Base-by-base conservation (phyloP, 805 yeast genomes). In the Pichia scutulata region DNA sequence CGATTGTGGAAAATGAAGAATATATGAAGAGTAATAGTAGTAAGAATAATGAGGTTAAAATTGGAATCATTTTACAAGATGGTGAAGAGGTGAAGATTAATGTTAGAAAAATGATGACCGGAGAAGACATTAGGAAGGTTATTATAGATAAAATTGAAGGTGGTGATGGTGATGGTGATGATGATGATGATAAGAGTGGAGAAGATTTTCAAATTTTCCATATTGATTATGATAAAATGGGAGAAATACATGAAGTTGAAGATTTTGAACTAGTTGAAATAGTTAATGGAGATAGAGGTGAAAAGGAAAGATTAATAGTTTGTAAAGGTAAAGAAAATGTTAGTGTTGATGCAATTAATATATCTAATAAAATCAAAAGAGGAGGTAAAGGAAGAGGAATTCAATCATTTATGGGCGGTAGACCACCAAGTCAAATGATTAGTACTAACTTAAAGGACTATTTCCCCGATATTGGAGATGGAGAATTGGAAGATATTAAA, bases 341-440 rank as follows among this genome's bases (percentile, higher is more conserved):
- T 8, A 50, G 30, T 3, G 69, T 72, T 16, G 72, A 71, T 23
- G 87, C 89, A 0, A 68, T 82, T 5, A 76, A 75, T 36, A 74
- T 78, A 0, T 81, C 86, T 2, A 73, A 72, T 51, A 74, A 48
- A 14, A 45, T 58, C 12, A 46, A 54, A 12, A 51, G 30, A 24
- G n/a, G 30, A 24, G n/a, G 18, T 6, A 4, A 22, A 24, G 41
- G 28, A 33, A 10, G 51, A 55, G 37, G 46, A 30, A 44, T 52
- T 23, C 19, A 52, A 39, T 19, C 70, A 49, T 76, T 86, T 52
- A 83, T 84, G 65, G 95, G 95, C 23, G 96, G 88, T 65, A 75
- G 99, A 60, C 99, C 99, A 7, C 90, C 98, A 1, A 83, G 93
- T 52, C 95, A 89, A 62, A 76, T 90, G 58, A 93, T 92, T 53